Conservation (phyloP, 352 stramenopile species). For the Globisporangium ultimum region DNA sequence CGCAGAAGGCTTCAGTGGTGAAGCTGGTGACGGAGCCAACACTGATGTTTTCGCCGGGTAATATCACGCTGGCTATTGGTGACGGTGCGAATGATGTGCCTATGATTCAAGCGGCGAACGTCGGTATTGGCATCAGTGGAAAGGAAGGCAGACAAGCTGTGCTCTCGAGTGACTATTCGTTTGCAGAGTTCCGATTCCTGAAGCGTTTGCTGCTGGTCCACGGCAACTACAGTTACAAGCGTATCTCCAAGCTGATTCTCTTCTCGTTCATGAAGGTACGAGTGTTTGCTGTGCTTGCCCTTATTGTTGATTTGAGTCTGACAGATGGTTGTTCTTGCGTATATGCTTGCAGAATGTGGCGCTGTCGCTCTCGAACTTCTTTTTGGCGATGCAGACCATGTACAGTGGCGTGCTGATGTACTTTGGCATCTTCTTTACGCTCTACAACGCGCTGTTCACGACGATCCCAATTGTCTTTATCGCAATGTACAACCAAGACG, state of each 20-base stretch:
- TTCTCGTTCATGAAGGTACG: slow-evolving; percentile 87
- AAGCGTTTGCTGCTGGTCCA: slow-evolving; percentile 82
- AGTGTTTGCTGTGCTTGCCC: background rate
- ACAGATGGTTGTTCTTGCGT: background rate
- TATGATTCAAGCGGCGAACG: slow-evolving; percentile 87
- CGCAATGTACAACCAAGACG: slow-evolving; percentile 90
- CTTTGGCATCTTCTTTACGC: slow-evolving; percentile 87
- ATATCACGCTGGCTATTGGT: slow-evolving; percentile 84
- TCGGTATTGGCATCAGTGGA: slow-evolving; percentile 82
- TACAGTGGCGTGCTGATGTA: slow-evolving; percentile 89
- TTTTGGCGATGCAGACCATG: slow-evolving; percentile 77
- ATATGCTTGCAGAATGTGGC: slow-evolving; percentile 55
- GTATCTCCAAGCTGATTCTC: slow-evolving; percentile 86
- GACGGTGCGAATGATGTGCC: slow-evolving; percentile 86
- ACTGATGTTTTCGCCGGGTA: slow-evolving; percentile 85
- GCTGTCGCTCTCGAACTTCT: slow-evolving; percentile 84
- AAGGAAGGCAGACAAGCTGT: slow-evolving; percentile 86
- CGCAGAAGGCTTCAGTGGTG: slow-evolving; percentile 84
- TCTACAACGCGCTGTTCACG: slow-evolving; percentile 89
- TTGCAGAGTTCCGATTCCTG: slow-evolving; percentile 81
- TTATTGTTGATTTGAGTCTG: slow-evolving; percentile 1
- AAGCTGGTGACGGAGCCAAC: slow-evolving; percentile 86
- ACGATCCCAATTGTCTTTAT: slow-evolving; percentile 89
- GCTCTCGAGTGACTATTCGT: slow-evolving; percentile 80
- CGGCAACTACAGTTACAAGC: slow-evolving; percentile 90